A percentile compares a stretch with the other conserved stretches of the same genome.
These are phyloP conservation scores for Mikania micrantha DNA, from an alignment of 129 eudicot species.

Conservation along the genomic window DNA sequence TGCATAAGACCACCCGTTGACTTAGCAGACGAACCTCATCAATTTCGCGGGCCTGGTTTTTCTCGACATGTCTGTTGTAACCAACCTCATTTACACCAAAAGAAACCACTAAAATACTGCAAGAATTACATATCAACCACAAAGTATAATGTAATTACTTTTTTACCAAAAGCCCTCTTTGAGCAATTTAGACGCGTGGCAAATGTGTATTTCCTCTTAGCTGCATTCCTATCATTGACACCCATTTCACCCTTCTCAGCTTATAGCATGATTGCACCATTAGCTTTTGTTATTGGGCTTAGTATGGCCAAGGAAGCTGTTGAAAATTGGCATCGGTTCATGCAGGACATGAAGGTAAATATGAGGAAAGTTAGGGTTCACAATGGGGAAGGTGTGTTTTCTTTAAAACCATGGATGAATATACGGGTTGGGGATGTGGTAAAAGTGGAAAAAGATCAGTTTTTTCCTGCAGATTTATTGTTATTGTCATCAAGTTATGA, in stretches of 20 bases:
- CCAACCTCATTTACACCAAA: slow-evolving; percentile 64
- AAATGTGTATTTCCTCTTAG: slow-evolving; percentile 81
- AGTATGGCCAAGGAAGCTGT: slow-evolving; percentile 94
- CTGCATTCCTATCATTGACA: slow-evolving; percentile 72
- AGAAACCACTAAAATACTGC: slow-evolving; percentile 69
- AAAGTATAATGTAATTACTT: slow-evolving; percentile 73
- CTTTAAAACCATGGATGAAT: slow-evolving; percentile 72
- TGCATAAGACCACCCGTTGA: slow-evolving; percentile 44
- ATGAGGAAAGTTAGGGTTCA: slow-evolving; percentile 73
- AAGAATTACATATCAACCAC: slow-evolving; percentile 89
- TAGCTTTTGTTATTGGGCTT: slow-evolving; percentile 80
- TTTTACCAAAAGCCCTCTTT: slow-evolving; percentile 85
- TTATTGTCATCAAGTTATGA: slow-evolving; percentile 89
- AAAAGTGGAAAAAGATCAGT: slow-evolving; percentile 87
- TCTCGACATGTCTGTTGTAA: slow-evolving; percentile 73
- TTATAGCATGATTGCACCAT: slow-evolving; percentile 88
- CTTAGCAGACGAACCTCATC: slow-evolving; percentile 47
- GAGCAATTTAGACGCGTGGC: slow-evolving; percentile 99
- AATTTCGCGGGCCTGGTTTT: slow-evolving; percentile 68
- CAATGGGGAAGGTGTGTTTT: slow-evolving; percentile 54
- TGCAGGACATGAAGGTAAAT: slow-evolving; percentile 97
- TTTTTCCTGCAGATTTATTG: slow-evolving; percentile 94
- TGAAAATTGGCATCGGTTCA: slow-evolving; percentile 91
- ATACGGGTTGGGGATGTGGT: slow-evolving; percentile 84
- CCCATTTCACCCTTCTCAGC: slow-evolving; percentile 78